Percentiles rank a stretch among this genome's conserved stretches.
These are phyloP conservation scores for Loxodes magnus DNA, from an alignment of 73 alveolate species.

Conservation along the genomic window DNA sequence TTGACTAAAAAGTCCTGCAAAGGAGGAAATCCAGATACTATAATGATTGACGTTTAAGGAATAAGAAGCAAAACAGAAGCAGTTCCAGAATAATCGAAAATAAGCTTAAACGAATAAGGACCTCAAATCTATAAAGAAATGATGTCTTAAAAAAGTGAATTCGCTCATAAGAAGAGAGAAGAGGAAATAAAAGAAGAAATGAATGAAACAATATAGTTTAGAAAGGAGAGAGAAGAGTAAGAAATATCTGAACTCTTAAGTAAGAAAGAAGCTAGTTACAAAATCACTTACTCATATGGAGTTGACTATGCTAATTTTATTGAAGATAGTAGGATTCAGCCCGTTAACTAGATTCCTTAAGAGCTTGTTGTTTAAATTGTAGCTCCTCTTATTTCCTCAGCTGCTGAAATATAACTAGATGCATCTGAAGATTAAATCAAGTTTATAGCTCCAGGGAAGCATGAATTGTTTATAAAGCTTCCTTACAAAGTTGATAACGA, in stretches of 20 bases:
- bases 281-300: slow-evolving; percentile 65
- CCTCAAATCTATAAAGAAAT: slow-evolving; percentile 66
- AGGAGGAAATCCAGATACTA: slow-evolving; percentile 77
- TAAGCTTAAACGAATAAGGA: slow-evolving; percentile 39
- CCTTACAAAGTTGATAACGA: slow-evolving; percentile 75
- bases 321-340: slow-evolving; percentile 42
- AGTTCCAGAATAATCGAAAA: slow-evolving; percentile 23
- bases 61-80: slow-evolving; percentile 39
- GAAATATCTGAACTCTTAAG: slow-evolving; percentile 42
- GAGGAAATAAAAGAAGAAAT: slow-evolving; percentile 15
- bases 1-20: slow-evolving; percentile 85
- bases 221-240: slow-evolving; percentile 29
- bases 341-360: slow-evolving; percentile 41
- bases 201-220: slow-evolving; percentile 44
- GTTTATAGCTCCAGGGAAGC: slow-evolving; percentile 74
- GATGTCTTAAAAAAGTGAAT: slow-evolving; percentile 23
- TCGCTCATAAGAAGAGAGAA: slow-evolving; percentile 19
- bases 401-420: slow-evolving; percentile 42
- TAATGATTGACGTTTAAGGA: slow-evolving; percentile 48
- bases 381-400: slow-evolving; percentile 38
- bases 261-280: slow-evolving; percentile 49
- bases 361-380: slow-evolving; percentile 45
- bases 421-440: slow-evolving; percentile 42
- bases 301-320: slow-evolving; percentile 49
- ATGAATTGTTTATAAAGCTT: slow-evolving; percentile 70